Percentiles rank a stretch among this genome's conserved stretches.
These are phyloP conservation scores for Pythium pyrilobum DNA, from an alignment of 352 stramenopile species.

Conservation along the genomic window DNA sequence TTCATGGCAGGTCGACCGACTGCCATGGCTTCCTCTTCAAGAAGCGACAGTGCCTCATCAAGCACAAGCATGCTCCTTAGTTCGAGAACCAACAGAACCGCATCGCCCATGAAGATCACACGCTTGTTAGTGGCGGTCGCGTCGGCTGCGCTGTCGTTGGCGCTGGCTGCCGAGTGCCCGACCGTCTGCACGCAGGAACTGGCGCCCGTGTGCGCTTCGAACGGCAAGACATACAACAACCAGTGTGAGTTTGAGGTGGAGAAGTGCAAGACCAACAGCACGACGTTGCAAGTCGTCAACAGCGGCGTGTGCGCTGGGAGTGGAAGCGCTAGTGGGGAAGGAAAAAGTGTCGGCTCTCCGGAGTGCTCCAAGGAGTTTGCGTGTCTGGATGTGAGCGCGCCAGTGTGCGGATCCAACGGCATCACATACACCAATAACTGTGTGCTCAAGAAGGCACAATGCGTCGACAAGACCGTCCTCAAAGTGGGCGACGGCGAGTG, in stretches of 20 bases:
- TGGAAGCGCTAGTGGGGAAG: no score
- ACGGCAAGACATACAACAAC: conserved; percentile 17
- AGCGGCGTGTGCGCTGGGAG: conserved; percentile 21
- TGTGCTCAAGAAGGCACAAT: conserved; percentile 37
- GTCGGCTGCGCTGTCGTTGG: not conserved
- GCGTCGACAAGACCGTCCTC: conserved; percentile 18
- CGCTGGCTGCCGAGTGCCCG: conserved; percentile 2
- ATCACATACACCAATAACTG: conserved; percentile 52
- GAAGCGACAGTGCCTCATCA: no score
- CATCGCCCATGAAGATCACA: not conserved
- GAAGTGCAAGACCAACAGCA: conserved; percentile 9
- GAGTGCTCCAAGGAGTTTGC: conserved; percentile 12
- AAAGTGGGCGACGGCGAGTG: conserved; percentile 26
- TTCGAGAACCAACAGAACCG: not conserved
- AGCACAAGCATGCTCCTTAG: not conserved
- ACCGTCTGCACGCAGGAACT: conserved; percentile 2
- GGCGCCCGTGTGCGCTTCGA: conserved; percentile 8
- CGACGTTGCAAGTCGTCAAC: conserved; percentile 3
- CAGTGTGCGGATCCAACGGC: conserved; percentile 52
- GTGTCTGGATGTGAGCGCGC: conserved; percentile 10
- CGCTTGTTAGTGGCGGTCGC: not conserved
- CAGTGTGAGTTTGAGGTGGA: conserved; percentile 7
- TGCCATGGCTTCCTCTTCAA: no score
- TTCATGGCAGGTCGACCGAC: no score
- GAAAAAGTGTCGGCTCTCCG: conserved; percentile 3